These are phyloP conservation scores for Brassica nigra DNA, from an alignment of 345 rosid species.

Conservation along the genomic window DNA sequence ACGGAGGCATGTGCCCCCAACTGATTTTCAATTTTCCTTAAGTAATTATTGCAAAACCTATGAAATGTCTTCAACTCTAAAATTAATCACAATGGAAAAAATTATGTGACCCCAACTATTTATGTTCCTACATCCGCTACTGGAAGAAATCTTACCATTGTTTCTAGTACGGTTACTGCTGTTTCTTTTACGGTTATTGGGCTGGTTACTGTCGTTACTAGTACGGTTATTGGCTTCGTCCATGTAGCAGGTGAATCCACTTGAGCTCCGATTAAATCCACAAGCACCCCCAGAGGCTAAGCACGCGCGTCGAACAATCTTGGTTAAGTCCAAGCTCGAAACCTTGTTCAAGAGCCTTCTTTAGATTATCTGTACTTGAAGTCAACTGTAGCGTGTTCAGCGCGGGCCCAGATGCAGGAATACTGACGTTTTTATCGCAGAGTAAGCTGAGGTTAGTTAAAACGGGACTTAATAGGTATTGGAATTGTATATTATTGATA, in stretches of 20 bases:
- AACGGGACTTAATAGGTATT: too few relatives aligned
- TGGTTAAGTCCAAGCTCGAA: conserved; percentile 31
- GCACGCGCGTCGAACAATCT: conserved; percentile 31
- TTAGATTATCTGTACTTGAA: neutral
- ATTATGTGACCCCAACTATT: too few relatives aligned
- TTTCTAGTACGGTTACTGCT: too few relatives aligned
- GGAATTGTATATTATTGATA: too few relatives aligned
- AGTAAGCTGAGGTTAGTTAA: neutral
- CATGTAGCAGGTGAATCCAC: conserved; percentile 32
- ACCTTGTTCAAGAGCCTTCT: conserved; percentile 24
- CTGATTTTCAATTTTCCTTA: too few relatives aligned
- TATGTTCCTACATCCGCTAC: too few relatives aligned
- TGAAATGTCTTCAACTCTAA: too few relatives aligned
- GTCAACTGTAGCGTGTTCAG: fast-evolving
- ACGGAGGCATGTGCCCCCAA: too few relatives aligned
- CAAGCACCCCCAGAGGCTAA: conserved; percentile 34
- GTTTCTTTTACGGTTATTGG: neutral
- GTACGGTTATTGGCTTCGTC: neutral
- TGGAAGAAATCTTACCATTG: neutral
- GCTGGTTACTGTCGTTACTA: too few relatives aligned
- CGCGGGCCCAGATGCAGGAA: conserved; percentile 8
- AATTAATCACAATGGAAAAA: too few relatives aligned
- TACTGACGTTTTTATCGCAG: conserved; percentile 21
- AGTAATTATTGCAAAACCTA: too few relatives aligned
- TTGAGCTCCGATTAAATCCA: conserved; percentile 16